phyloP scores from a whole-genome alignment of 768 basidiomycete species.

The Lentinula sp. region DNA sequence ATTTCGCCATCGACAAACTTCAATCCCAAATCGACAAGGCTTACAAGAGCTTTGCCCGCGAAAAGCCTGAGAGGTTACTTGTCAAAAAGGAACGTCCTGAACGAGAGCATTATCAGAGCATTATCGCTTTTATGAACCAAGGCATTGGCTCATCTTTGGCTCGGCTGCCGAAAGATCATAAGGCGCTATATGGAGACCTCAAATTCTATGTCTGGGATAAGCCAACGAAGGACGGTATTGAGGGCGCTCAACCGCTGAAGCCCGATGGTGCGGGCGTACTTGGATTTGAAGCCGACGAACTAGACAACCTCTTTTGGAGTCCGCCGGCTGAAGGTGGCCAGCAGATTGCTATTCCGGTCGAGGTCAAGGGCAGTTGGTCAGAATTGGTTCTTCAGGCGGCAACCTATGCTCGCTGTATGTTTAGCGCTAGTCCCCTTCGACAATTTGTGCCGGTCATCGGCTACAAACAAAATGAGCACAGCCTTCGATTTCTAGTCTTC shows the following conservation, averaged over 20 bases:
- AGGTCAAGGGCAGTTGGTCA: not conserved
- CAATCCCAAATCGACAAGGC: not conserved
- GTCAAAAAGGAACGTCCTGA: not conserved
- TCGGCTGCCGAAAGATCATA: not conserved
- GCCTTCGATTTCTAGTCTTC: not conserved
- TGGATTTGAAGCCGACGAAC: no score
- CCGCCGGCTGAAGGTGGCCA: not conserved
- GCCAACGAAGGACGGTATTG: not conserved
- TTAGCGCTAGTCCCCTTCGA: not conserved
- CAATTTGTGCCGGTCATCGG: not conserved
- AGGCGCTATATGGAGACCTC: not conserved
- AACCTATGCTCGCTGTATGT: not conserved
- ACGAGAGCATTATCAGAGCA: not conserved
- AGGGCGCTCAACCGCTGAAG: not conserved
- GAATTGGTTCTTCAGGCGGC: not conserved
- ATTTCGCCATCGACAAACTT: slow-evolving; percentile 2
- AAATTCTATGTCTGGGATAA: not conserved
- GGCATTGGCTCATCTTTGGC: not conserved
- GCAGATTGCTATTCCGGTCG: not conserved
- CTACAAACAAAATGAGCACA: not conserved
- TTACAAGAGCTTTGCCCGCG: not conserved
- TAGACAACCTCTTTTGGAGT: not conserved
- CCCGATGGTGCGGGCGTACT: not conserved
- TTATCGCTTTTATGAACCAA: not conserved
- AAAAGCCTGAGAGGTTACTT: no score